phyloP scores from a whole-genome alignment of 345 rosid genomes.

The Iberis pinnata region DNA sequence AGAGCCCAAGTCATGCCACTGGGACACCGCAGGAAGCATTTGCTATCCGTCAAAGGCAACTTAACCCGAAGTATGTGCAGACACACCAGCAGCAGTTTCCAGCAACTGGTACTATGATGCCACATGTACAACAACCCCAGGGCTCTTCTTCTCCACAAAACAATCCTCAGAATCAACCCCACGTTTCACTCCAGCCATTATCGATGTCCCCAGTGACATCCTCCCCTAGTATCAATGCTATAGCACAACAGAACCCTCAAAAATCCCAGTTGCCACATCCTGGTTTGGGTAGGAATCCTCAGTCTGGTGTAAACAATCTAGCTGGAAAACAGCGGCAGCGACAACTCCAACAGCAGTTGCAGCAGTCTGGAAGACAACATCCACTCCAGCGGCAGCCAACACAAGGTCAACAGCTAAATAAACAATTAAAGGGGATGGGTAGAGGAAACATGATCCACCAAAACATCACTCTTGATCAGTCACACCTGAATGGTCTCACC shows the following conservation, averaged over 20 bases:
- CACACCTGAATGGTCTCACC: slow-evolving; percentile 55
- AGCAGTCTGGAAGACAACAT: slow-evolving; percentile 70
- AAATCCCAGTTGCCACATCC: slow-evolving; percentile 51
- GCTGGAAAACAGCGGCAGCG: slow-evolving; percentile 77
- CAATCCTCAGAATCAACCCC: slow-evolving; percentile 55
- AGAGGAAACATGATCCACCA: slow-evolving; percentile 72
- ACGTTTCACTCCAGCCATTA: slow-evolving; percentile 42
- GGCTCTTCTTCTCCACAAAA: slow-evolving; percentile 57
- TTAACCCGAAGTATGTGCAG: slow-evolving; percentile 58
- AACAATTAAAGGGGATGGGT: slow-evolving; percentile 59
- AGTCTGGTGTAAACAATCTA: slow-evolving; percentile 45
- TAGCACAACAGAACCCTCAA: slow-evolving; percentile 39
- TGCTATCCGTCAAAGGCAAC: slow-evolving; percentile 56
- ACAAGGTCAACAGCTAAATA: slow-evolving; percentile 60
- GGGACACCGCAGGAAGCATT: slow-evolving; percentile 60
- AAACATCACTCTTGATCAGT: slow-evolving; percentile 47
- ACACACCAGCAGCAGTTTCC: slow-evolving; percentile 51
- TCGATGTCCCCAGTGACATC: slow-evolving; percentile 40
- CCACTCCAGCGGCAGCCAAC: slow-evolving; percentile 66
- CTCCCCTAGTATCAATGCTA: slow-evolving; percentile 52
- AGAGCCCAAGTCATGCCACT: slow-evolving; percentile 44
- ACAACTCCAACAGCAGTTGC: slow-evolving; percentile 48
- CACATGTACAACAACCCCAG: slow-evolving; percentile 56
- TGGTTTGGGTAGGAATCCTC: slow-evolving; percentile 47
- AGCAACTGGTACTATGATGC: slow-evolving; percentile 46